Base-by-base conservation (phyloP, 352 stramenopile species). In the Pythium diclinum region DNA sequence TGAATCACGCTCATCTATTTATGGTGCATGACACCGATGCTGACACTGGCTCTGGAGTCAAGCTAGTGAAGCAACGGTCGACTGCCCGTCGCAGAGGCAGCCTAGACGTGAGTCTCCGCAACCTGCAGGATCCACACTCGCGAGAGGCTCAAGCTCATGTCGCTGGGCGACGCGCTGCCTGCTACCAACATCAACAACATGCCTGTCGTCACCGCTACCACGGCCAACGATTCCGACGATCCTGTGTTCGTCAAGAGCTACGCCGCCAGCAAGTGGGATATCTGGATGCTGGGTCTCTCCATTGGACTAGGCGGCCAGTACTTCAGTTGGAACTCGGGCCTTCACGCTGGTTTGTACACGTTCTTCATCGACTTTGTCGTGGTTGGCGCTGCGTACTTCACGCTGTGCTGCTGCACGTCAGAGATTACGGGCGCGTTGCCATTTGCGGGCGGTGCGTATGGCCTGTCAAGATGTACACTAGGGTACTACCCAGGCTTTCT, bases 301-400 rank as follows among this genome's bases (percentile, higher is more conserved):
- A 76, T 76, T 32, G 62, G 67, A 3, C 23, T 76, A 23, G 70
- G 66, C 23, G 70, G 70, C 7, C 70, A 76, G 58, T 74, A 69
- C 47, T 71, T 61, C 46, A 61, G 21, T 14, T 76, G 70, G 70
- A 76, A 74, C 53, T 34, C 30, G 3, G 66, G 66, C 0, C 54
- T 76, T 6, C 17, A 60, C 16, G 59, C 59, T 9, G 69, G 69
- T 13, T 21, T 72, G 10, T 66, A 58, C 54, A 61, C 34, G 48
- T 68, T 63, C 48, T 33, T 61, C 17, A n/a, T 73, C 34, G 56
- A 56, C 30, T 53, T 74, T 14, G 28, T 68, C 19, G 25, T 76
- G n/a, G 33, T 73, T 2, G 60, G 56, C 30, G 28, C 59, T 6
- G 69, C 65, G 6, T 76, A 71, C 51, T 44, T 76, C n/a, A 49